Percentiles rank a stretch among this genome's conserved stretches.
These are phyloP conservation scores for Hapsidospora chrysogenum DNA, from an alignment of 495 filamentous ascomycete genomes.

Conservation along the genomic window DNA sequence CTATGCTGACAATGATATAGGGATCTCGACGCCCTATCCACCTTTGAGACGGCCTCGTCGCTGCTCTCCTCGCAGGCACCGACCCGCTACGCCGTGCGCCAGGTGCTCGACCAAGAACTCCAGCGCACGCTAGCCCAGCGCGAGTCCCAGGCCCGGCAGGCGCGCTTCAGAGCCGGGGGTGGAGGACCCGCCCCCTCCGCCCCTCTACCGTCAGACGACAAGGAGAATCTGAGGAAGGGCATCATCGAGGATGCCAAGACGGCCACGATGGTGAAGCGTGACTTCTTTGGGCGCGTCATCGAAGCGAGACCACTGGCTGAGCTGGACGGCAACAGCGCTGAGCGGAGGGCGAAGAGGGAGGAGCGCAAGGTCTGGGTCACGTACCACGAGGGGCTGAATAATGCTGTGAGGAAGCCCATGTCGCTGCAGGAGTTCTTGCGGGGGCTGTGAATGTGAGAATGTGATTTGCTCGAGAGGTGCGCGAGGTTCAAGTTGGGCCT, in stretches of 20 bases:
- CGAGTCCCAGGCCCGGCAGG: conserved; percentile 38
- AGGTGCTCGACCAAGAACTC: conserved; percentile 82
- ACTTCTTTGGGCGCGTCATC: conserved; percentile 79
- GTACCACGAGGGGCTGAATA: conserved; percentile 91
- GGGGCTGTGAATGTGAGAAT: conserved; percentile 41
- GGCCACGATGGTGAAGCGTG: conserved; percentile 44
- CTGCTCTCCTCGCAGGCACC: conserved; percentile 37
- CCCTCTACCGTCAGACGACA: conserved; percentile 9
- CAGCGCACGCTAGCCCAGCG: conserved; percentile 47
- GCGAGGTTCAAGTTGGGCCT: not conserved
- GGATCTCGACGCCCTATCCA: conserved; percentile 48
- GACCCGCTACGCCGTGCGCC: conserved; percentile 73
- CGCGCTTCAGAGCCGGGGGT: conserved; percentile 27
- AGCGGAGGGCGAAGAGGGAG: conserved; percentile 16
- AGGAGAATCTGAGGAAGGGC: conserved; percentile 19
- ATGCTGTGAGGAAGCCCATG: conserved; percentile 87
- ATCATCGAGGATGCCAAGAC: conserved; percentile 9
- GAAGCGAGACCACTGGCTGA: conserved; percentile 23
- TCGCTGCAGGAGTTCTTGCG: conserved; percentile 70
- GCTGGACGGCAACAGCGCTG: conserved; percentile 19
- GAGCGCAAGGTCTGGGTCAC: conserved; percentile 73
- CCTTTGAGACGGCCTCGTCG: conserved; percentile 38
- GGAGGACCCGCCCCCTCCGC: conserved; percentile 3
- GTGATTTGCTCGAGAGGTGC: no score
- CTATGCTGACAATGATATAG: conserved; percentile 2